Conservation (phyloP, 2,329 filamentous ascomycete genomes). For the Lanzia echinophila region DNA sequence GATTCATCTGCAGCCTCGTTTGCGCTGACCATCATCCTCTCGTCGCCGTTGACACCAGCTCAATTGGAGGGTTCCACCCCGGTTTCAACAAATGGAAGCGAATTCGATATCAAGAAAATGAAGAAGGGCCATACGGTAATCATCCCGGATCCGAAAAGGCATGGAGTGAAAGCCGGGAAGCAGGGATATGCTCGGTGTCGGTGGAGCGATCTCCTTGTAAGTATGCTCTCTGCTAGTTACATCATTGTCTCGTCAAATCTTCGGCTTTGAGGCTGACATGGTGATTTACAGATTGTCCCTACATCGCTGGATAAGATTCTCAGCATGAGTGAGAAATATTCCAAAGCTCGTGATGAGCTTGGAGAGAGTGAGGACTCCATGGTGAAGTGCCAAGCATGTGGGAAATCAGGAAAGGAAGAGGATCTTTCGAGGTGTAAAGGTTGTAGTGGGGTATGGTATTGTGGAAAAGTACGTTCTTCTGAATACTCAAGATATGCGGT, state of each 20-base stretch:
- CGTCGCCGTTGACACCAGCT: conserved; percentile 9
- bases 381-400: conserved; percentile 22
- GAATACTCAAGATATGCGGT: background rate
- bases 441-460: conserved; percentile 27
- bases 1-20: conserved; percentile 18
- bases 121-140: conserved; percentile 22
- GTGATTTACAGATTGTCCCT: conserved; percentile 21
- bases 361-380: background rate
- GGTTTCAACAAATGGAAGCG: background rate
- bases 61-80: conserved; percentile 8
- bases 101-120: conserved; percentile 18
- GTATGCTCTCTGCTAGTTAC: background rate
- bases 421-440: conserved; percentile 24
- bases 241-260: background rate
- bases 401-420: conserved; percentile 8
- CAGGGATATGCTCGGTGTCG: conserved; percentile 21
- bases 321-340: conserved; percentile 13
- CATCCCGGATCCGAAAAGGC: conserved; percentile 14
- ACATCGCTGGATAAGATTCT: conserved; percentile 17
- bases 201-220: conserved; percentile 14
- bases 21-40: conserved; percentile 19
- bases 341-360: background rate
- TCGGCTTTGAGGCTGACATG: background rate
- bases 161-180: conserved; percentile 22
- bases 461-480: conserved; percentile 22